Evolutionary conservation across 768 basidiomycete species (phyloP).

Genomic region (Symmetrospora coprosmae): DNA sequence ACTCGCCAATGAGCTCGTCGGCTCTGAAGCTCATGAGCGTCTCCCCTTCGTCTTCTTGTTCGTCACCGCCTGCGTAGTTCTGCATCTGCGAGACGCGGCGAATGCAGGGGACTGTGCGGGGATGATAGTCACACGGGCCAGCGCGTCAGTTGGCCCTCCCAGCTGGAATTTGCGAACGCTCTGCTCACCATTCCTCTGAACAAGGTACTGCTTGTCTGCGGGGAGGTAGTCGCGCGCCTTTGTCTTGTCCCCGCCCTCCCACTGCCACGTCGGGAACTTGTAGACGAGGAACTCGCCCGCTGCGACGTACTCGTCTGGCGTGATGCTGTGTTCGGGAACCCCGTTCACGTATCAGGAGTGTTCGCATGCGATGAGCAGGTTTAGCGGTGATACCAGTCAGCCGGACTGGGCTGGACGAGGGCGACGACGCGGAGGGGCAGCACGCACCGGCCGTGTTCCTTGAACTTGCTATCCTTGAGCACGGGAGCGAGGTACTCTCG

Average conservation of each 20-base stretch:
- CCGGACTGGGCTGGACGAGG: constrained; percentile 35
- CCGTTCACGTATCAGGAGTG: not conserved
- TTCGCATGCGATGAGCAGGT: not conserved
- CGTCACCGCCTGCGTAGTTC: constrained; percentile 48
- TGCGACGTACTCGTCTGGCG: constrained; percentile 88
- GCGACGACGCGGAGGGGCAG: too few relatives aligned
- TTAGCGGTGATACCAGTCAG: not conserved
- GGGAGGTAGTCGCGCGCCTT: constrained; percentile 88
- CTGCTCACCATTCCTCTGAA: constrained; percentile 58
- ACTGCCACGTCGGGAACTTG: constrained; percentile 97
- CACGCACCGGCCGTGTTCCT: constrained; percentile 95
- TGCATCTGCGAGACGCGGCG: constrained; percentile 69
- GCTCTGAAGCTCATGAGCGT: constrained; percentile 61
- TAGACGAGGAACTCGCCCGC: constrained; percentile 94
- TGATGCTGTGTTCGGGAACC: constrained; percentile 3
- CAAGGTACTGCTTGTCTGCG: constrained; percentile 84
- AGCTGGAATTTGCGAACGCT: not conserved
- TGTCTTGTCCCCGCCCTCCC: constrained; percentile 83
- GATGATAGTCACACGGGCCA: not conserved
- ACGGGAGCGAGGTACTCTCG: constrained; percentile 74
- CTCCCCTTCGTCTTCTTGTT: constrained; percentile 80
- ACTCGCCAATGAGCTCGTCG: constrained; percentile 48
- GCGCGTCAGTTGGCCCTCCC: not conserved
- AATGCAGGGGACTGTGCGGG: constrained; percentile 65
- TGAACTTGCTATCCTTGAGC: constrained; percentile 94